A percentile compares a stretch with the other conserved stretches of the same genome.
These are phyloP conservation scores for Leccinum solheimii DNA, from an alignment of 1,284 basidiomycete species.

Conservation along the genomic window DNA sequence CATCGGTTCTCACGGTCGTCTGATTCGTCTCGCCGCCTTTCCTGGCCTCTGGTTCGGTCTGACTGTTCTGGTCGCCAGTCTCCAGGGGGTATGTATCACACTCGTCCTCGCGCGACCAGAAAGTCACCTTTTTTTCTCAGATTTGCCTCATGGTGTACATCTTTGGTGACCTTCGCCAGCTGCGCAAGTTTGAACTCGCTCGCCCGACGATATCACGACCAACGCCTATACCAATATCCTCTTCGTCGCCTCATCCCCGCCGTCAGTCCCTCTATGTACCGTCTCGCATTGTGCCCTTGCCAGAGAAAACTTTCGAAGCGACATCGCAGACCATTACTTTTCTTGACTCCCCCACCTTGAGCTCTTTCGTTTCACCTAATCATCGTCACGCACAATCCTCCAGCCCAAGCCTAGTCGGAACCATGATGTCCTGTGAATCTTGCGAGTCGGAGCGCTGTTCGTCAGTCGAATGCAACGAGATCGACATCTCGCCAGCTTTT, in stretches of 20 bases:
- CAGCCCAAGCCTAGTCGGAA: background rate
- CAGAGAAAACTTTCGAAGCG: constrained; percentile 8
- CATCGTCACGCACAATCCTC: constrained; percentile 14
- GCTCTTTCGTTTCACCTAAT: constrained; percentile 2
- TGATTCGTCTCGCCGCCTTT: constrained; percentile 59
- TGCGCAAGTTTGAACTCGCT: constrained; percentile 72
- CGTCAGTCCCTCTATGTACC: constrained; percentile 13
- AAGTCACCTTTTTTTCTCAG: constrained; percentile 22
- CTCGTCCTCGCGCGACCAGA: background rate
- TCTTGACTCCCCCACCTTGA: constrained; percentile 13
- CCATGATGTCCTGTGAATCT: constrained; percentile 17
- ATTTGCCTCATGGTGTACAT: constrained; percentile 70
- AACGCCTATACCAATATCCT: constrained; percentile 16
- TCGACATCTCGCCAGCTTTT: constrained; percentile 63
- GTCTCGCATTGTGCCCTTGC: constrained; percentile 7
- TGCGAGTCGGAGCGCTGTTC: constrained; percentile 19
- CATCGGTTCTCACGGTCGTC: constrained; percentile 54
- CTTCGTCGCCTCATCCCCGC: background rate
- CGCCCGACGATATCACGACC: constrained; percentile 61
- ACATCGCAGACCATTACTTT: constrained; percentile 1
- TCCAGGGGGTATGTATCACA: constrained; percentile 53
- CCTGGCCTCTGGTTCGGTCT: constrained; percentile 72
- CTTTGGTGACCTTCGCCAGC: constrained; percentile 77
- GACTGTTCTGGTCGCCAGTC: constrained; percentile 58
- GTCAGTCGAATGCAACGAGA: constrained; percentile 28